Evolutionary conservation across 2,329 filamentous ascomycete species (phyloP), one percentile per base, ranked within the genome.

Genomic region (Clarireedia homoeocarpa): DNA sequence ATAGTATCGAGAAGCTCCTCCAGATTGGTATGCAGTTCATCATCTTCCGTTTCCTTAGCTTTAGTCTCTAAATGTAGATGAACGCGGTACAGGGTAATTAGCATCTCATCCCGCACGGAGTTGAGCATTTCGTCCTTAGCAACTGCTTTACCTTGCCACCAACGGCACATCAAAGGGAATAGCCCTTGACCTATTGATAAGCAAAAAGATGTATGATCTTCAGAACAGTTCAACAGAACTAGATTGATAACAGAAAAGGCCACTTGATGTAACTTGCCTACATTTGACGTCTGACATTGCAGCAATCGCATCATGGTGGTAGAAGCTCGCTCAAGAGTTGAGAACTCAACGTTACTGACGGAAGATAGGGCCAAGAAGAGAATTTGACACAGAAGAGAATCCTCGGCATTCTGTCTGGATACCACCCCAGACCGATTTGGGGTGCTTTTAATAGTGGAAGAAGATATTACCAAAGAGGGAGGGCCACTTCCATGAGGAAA

Each of bases 221-320:
- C 82, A 55, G 88, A 78, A 2, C 82, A 80, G 56, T 78, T 79
- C 40, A 78, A 74, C 49, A 95, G 74, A 5, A 95, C 71, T 50
- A 77, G 74, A 71, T 95, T 95, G 65, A 96, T 76, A 45, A 85
- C 79, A 45, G 82, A 83, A 67, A 97, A 90, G 15, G 86, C 86
- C 55, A 85, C 73, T 65, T 87, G 85, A 63, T 91, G 88, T 51
- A 84, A 73, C 62, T 80, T 80, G 47, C 82, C 81, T 44, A 84
- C 74, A 61, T 77, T 82, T 47, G 81, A 74, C 26, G 77, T 73
- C 38, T 79, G 79, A 50, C 80, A 75, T 48, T 77, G 77, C 60
- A 95, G 73, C 58, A 89, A 82, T 39, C 78, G 76, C 20, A 87
- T 65, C 24, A 86, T 74, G 3, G 77, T 72, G 42, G 73, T 71